Evolutionary conservation across 805 yeast species (phyloP).

Genomic region (Myxozyma sirexii): DNA sequence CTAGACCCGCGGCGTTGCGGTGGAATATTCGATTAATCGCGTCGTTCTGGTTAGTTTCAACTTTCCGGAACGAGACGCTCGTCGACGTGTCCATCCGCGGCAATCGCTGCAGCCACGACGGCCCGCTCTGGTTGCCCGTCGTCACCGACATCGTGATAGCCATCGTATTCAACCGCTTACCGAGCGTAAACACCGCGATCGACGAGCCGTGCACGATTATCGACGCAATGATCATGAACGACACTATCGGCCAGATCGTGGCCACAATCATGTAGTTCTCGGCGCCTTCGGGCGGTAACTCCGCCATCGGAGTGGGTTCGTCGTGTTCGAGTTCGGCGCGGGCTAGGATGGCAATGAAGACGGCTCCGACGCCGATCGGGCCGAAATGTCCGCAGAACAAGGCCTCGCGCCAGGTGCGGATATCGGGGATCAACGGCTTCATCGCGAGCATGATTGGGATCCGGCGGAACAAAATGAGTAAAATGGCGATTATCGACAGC

Average conservation of each 20-base stretch:
- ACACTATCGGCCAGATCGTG: conserved; percentile 78
- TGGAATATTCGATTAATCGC: conserved; percentile 20
- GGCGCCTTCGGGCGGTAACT: conserved; percentile 51
- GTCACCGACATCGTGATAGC: conserved; percentile 91
- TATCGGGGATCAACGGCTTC: conserved; percentile 82
- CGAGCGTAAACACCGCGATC: conserved; percentile 74
- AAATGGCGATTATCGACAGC: conserved; percentile 70
- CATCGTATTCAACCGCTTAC: conserved; percentile 87
- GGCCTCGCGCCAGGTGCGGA: conserved; percentile 91
- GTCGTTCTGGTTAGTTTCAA: conserved; percentile 61
- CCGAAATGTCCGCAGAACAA: conserved; percentile 94
- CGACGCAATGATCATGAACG: conserved; percentile 78
- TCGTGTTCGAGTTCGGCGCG: conserved; percentile 67
- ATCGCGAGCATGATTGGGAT: conserved; percentile 77
- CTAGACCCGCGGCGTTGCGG: conserved; percentile 9
- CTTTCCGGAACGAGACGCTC: conserved; percentile 77
- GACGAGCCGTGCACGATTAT: conserved; percentile 93
- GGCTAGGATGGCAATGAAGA: conserved; percentile 80
- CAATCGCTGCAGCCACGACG: conserved; percentile 81
- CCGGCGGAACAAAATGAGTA: conserved; percentile 73
- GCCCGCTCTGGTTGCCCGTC: conserved; percentile 61
- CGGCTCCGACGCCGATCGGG: conserved; percentile 93
- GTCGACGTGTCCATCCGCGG: conserved; percentile 79
- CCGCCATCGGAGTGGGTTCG: conserved; percentile 59
- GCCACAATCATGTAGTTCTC: conserved; percentile 63